Evolutionary conservation across 2,329 filamentous ascomycete genomes (phyloP).

Genomic region (Paecilomyces fulvus): DNA sequence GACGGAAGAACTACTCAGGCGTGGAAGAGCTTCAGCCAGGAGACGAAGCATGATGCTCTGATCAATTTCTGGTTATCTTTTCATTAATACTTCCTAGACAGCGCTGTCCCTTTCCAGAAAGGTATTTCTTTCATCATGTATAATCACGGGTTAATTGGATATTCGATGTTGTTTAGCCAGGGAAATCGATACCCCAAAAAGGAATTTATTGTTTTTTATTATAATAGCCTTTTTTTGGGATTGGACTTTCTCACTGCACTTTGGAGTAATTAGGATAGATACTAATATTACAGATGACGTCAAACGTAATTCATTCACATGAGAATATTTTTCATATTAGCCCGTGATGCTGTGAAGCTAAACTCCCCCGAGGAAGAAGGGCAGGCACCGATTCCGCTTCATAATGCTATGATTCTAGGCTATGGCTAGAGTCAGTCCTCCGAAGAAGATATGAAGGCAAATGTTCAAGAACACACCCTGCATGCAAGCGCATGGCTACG

Average conservation of each 20-base stretch:
- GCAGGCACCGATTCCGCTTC: not conserved
- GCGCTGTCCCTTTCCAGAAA: conserved; percentile 1
- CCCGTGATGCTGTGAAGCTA: not conserved
- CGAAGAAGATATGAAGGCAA: not conserved
- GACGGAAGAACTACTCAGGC: conserved; percentile 12
- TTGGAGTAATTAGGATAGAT: not conserved
- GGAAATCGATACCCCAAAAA: conserved; percentile 16
- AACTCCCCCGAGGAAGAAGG: not conserved
- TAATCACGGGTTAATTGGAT: not conserved
- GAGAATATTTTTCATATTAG: not conserved
- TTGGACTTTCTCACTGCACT: not conserved
- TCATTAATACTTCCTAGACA: not conserved
- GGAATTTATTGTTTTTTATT: not conserved
- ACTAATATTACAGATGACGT: not conserved
- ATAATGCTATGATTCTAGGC: not conserved
- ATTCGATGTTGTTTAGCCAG: conserved; percentile 7
- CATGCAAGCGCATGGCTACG: too few relatives aligned
- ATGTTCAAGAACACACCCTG: too few relatives aligned
- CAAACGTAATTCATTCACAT: not conserved
- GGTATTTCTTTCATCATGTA: not conserved
- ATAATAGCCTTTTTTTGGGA: not conserved
- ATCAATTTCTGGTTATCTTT: not conserved
- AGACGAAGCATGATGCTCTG: conserved; percentile 35
- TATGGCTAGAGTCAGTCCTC: not conserved
- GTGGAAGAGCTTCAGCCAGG: conserved; percentile 24